phyloP scores from a whole-genome alignment of 192 early-diverging fungal species.

The Coemansia sp. region DNA sequence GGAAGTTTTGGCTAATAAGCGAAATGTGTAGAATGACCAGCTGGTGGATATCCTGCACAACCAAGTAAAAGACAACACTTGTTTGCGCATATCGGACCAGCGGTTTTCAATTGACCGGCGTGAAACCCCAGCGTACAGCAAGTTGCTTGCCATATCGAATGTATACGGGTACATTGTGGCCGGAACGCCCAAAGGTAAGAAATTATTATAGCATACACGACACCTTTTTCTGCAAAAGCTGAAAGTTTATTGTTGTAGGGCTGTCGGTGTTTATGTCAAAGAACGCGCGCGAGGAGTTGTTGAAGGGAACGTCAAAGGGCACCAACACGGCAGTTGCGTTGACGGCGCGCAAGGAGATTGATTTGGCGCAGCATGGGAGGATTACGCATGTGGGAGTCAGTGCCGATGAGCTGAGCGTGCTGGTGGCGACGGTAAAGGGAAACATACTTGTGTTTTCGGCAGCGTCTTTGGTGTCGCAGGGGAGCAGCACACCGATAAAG shows the following conservation, averaged over 20 bases:
- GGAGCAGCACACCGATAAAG: slow-evolving; percentile 37
- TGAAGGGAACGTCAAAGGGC: slow-evolving; percentile 24
- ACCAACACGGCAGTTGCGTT: slow-evolving; percentile 38
- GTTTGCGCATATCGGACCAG: slow-evolving; percentile 35
- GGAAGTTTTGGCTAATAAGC: not conserved
- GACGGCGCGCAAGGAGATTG: slow-evolving; percentile 25
- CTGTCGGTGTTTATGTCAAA: slow-evolving; percentile 32
- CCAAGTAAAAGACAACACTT: slow-evolving; percentile 43
- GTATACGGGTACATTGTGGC: slow-evolving; percentile 70
- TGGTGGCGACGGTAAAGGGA: slow-evolving; percentile 19
- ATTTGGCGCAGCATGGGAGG: slow-evolving; percentile 46
- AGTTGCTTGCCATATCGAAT: slow-evolving; percentile 62
- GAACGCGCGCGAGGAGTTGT: slow-evolving; percentile 38
- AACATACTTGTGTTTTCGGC: slow-evolving; percentile 29
- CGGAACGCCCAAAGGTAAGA: slow-evolving; percentile 58
- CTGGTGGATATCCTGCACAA: slow-evolving; percentile 41
- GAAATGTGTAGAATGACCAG: slow-evolving; percentile 38
- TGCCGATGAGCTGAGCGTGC: slow-evolving; percentile 29
- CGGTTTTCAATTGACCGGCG: slow-evolving; percentile 32
- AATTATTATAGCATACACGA: not conserved
- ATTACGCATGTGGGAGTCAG: slow-evolving; percentile 28
- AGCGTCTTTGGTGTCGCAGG: slow-evolving; percentile 20
- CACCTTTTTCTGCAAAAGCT: not conserved
- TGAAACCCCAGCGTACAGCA: slow-evolving; percentile 52
- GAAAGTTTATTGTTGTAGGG: not conserved